Percentiles rank a stretch among this genome's conserved stretches.
Conservation (phyloP, 306 rosid species). For the Trifolium repens region DNA sequence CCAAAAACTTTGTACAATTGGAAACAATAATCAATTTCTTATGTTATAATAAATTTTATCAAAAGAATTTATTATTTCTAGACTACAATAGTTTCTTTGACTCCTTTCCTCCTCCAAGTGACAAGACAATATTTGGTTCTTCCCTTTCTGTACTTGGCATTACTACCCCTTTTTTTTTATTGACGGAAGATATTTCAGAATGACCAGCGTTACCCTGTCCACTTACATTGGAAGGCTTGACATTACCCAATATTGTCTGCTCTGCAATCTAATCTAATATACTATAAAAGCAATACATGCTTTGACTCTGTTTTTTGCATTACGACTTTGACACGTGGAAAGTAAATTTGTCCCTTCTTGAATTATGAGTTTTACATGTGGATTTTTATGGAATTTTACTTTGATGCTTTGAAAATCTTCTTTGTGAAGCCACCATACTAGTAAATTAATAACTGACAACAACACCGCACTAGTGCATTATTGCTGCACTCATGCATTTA, state of each 20-base stretch:
- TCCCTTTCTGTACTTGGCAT: slow-evolving; percentile 14
- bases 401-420: neutral
- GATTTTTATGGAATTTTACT: neutral
- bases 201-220: neutral
- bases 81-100: neutral
- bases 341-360: neutral
- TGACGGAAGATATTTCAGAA: slow-evolving; percentile 1
- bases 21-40: slow-evolving; percentile 9
- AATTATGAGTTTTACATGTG: neutral
- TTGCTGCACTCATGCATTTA: neutral
- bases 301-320: neutral
- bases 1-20: slow-evolving; percentile 4
- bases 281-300: neutral
- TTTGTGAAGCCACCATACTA: slow-evolving; percentile 12
- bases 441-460: neutral
- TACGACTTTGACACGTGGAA: neutral
- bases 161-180: neutral
- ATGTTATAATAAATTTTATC: slow-evolving; percentile 1
- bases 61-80: neutral
- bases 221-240: neutral
- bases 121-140: neutral
- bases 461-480: neutral
- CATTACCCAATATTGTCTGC: slow-evolving; percentile 7
- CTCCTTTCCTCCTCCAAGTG: neutral
- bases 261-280: neutral